Percentiles rank a stretch among this genome's conserved stretches.
These are phyloP conservation scores for Colletotrichum nymphaeae DNA, from an alignment of 2,329 filamentous ascomycete species.

Conservation along the genomic window DNA sequence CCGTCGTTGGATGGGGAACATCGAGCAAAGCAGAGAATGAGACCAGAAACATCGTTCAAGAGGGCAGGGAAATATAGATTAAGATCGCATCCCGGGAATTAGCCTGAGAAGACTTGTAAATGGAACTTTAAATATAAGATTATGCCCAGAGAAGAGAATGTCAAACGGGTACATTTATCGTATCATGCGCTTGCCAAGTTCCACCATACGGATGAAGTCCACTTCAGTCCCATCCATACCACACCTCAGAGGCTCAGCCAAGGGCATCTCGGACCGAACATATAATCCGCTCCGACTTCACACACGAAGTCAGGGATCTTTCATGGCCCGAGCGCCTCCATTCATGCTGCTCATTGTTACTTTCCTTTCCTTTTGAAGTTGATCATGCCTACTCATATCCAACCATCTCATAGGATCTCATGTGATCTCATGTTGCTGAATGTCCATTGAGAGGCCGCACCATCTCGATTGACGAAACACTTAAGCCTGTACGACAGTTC, in stretches of 20 bases:
- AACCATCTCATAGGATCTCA: not conserved
- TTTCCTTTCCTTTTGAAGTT: not conserved
- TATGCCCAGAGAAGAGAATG: not conserved
- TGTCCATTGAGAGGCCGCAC: not conserved
- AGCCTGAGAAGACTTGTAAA: not conserved
- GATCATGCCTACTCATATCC: not conserved
- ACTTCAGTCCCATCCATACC: not conserved
- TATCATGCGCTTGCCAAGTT: not conserved
- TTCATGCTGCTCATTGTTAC: not conserved
- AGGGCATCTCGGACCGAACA: not conserved
- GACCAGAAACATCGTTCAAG: not conserved
- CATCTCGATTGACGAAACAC: not conserved
- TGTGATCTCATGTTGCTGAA: not conserved
- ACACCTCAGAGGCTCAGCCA: no score
- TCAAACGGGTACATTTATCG: no score
- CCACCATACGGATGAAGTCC: not conserved
- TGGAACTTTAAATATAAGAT: not conserved
- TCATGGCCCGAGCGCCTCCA: not conserved
- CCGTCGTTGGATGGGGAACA: not conserved
- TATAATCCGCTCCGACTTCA: slow-evolving; percentile 21
- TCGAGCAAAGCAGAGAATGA: not conserved
- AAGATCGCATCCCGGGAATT: not conserved
- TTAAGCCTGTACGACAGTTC: not conserved
- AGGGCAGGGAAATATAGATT: not conserved
- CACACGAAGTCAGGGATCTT: not conserved